Conservation (phyloP, 352 stramenopile genomes). For the Globisporangium cystogenes region DNA sequence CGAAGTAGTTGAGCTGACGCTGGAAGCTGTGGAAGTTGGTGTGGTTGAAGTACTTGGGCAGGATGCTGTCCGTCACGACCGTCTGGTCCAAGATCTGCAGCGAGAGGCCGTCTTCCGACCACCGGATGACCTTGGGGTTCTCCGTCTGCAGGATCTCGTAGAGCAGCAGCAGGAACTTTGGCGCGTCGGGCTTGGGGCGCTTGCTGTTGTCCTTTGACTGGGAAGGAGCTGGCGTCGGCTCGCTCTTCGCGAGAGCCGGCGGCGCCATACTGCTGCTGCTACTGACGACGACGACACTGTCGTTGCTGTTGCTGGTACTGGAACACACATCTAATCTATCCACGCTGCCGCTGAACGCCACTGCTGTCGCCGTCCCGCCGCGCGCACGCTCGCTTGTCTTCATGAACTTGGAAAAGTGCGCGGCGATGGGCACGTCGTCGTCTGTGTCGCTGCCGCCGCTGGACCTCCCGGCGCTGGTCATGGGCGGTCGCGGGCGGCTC, state of each 20-base stretch:
- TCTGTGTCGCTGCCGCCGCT: constrained; percentile 11
- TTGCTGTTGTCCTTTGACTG: constrained; percentile 12
- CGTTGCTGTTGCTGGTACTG: constrained; percentile 2
- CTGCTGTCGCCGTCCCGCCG: not conserved
- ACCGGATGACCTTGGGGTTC: constrained; percentile 41
- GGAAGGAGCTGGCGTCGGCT: not conserved
- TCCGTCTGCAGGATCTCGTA: constrained; percentile 51
- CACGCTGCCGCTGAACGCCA: not conserved
- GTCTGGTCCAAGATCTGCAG: constrained; percentile 45
- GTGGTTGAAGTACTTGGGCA: constrained; percentile 90
- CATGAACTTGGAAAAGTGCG: constrained; percentile 9
- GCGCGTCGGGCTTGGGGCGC: constrained; percentile 31
- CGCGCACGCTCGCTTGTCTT: constrained; percentile 9
- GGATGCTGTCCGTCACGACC: constrained; percentile 57
- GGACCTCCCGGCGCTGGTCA: constrained; percentile 1
- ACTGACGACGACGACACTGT: too few species aligned
- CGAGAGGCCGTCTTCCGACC: constrained; percentile 35
- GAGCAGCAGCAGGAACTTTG: constrained; percentile 51
- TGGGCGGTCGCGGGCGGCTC: not conserved
- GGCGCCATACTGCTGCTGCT: not conserved
- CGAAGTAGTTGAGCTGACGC: constrained; percentile 88
- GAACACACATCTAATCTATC: constrained; percentile 6
- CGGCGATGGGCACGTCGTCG: constrained; percentile 10
- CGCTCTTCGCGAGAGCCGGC: not conserved
- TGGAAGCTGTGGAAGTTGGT: constrained; percentile 87